Conservation (phyloP, 2,329 filamentous ascomycete species). For the Lasiodiplodia sp. region DNA sequence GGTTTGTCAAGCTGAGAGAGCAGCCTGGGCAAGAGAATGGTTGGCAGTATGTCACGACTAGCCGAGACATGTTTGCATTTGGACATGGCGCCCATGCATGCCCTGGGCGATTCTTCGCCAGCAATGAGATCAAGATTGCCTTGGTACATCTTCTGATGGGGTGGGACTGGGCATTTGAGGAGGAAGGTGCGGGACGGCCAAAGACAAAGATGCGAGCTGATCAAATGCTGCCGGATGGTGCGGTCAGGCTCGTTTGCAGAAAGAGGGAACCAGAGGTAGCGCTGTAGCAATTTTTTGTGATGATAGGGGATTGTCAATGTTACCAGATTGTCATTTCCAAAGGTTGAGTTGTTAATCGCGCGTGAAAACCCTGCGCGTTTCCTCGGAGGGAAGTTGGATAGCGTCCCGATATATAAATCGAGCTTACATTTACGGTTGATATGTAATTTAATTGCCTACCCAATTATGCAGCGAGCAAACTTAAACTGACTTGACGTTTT, state of each 20-base stretch:
- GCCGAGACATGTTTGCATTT: background rate
- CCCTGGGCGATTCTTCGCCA: background rate
- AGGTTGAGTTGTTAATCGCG: too few species aligned
- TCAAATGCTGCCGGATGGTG: background rate
- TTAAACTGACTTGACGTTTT: too few species aligned
- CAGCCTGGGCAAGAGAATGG: slow-evolving; percentile 26
- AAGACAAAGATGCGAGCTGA: background rate
- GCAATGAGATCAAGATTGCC: background rate
- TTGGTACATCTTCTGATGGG: background rate
- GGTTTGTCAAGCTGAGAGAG: slow-evolving; percentile 31
- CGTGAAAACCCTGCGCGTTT: too few species aligned
- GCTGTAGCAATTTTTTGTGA: background rate
- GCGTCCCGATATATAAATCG: too few species aligned
- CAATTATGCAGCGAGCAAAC: too few species aligned
- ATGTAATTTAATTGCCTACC: too few species aligned
- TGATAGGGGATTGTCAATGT: too few species aligned
- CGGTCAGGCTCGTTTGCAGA: background rate
- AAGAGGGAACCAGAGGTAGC: background rate
- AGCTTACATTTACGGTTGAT: too few species aligned
- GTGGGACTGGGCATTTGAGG: background rate
- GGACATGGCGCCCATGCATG: background rate
- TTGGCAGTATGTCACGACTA: slow-evolving; percentile 13
- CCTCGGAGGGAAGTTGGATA: too few species aligned
- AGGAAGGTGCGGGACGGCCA: background rate
- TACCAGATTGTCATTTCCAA: too few species aligned